Base-by-base conservation (phyloP, 2,329 filamentous ascomycete species). In the Paraphaeosphaeria sporulosa region DNA sequence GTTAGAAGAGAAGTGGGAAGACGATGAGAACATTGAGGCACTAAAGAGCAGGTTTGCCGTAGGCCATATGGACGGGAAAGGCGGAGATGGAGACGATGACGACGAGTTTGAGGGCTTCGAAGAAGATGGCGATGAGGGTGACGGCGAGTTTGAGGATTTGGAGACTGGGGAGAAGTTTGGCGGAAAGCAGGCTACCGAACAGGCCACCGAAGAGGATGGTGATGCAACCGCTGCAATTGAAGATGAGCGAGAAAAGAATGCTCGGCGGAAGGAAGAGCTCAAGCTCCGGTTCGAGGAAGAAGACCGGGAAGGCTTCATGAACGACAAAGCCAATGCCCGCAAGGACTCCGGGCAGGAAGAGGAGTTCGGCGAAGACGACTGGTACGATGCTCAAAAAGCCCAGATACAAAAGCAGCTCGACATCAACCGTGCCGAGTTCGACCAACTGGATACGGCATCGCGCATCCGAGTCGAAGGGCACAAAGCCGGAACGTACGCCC, bases 321-420 rank as follows among this genome's bases (percentile, higher is more conserved):
- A 96, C 72, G 93, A 95, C 78, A 96, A 96, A 74, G 89, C 91
- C 30, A 87, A 89, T 53, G 90, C 90, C 12, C 86, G 90, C 38
- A 84, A 87, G 64, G 90, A 93, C 32, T 89, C 85, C 36, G 85
- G 85, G 3, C 83, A 88, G 6, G 88, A 94, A 55, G 83, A 87
- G 60, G 90, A 96, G 73, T 98, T 96, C 71, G 95, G 94, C 55
- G 95, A 99, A 78, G 95, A 99, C 75, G 92, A 99, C 58, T 99
- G 96, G 96, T 99, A 99, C 76, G 95, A 98, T 74, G 88, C 91
- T 30, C 95, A 99, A 76, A 99, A 99, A 81, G 92, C 95, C 34
- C 86, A 91, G 76, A 89, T 99, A 60, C 92, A 97, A 79, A 97
- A 97, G 80, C 95, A 99, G 78, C 86, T 95, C 64, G 92, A 96